Percentiles rank a stretch among this genome's conserved stretches.
Evolutionary conservation across 2,329 filamentous ascomycete species (phyloP).

Genomic region (Pseudogymnoascus verrucosus): DNA sequence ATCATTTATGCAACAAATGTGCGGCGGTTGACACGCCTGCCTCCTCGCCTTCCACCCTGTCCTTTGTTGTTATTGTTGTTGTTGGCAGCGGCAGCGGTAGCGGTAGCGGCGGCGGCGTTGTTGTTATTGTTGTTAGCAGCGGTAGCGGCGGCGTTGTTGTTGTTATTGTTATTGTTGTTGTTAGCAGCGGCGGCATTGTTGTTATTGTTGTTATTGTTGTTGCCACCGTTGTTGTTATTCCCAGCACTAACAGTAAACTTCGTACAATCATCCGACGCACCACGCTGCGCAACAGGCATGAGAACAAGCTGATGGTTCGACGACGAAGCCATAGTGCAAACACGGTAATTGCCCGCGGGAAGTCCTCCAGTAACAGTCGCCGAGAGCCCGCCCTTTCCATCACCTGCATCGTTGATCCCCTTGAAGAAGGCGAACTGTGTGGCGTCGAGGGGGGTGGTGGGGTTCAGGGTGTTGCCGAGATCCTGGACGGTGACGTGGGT

Average conservation of each 20-base stretch:
- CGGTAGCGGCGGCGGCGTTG: conserved; percentile 1
- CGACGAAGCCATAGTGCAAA: conserved; percentile 37
- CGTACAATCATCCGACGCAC: conserved; percentile 37
- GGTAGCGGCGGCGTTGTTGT: conserved; percentile 12
- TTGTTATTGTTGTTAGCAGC: conserved; percentile 17
- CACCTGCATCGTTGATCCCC: conserved; percentile 33
- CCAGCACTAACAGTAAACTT: conserved; percentile 32
- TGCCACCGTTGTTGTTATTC: conserved; percentile 16
- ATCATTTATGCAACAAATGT: not conserved
- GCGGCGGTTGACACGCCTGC: not conserved
- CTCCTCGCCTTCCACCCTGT: not conserved
- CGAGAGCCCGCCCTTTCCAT: conserved; percentile 31
- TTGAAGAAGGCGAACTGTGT: conserved; percentile 34
- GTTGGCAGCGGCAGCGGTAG: not conserved
- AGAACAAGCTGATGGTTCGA: conserved; percentile 37
- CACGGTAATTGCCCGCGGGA: conserved; percentile 34
- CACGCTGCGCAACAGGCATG: conserved; percentile 38
- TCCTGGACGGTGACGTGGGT: conserved; percentile 34
- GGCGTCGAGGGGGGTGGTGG: conserved; percentile 25
- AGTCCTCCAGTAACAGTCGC: conserved; percentile 34
- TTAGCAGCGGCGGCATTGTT: conserved; percentile 13
- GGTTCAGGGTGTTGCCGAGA: conserved; percentile 27
- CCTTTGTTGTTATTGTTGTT: conserved; percentile 13
- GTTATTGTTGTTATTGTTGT: conserved; percentile 18
- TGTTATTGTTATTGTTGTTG: conserved; percentile 12